Evolutionary conservation across 1,284 basidiomycete genomes (phyloP).

Genomic region (Ceratobasidium sp.): DNA sequence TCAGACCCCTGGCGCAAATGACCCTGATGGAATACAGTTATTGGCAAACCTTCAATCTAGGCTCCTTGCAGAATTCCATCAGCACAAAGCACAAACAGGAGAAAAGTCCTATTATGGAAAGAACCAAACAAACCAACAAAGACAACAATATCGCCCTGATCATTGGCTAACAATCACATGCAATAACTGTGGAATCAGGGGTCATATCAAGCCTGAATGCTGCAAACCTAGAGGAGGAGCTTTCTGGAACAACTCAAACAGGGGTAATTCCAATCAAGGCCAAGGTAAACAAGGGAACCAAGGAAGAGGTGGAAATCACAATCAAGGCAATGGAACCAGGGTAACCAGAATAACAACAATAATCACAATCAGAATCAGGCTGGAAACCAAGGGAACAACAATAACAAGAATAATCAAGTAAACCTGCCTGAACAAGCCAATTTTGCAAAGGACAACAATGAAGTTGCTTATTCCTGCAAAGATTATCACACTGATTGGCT

Average conservation of each 20-base stretch:
- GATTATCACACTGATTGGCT: too few species aligned
- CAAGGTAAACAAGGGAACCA: too few species aligned
- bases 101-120: not conserved
- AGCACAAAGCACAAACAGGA: not conserved
- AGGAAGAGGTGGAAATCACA: too few species aligned
- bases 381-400: not conserved
- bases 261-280: too few species aligned
- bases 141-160: not conserved
- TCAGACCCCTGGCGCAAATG: not conserved
- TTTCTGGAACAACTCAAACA: not conserved
- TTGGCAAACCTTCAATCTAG: not conserved
- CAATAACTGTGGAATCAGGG: constrained; percentile 4
- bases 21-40: not conserved
- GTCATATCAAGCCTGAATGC: constrained; percentile 11
- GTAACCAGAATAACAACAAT: constrained; percentile 1
- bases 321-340: not conserved
- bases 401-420: too few species aligned
- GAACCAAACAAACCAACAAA: not conserved
- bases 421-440: not conserved
- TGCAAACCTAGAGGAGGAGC: constrained; percentile 1
- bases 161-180: constrained; percentile 15
- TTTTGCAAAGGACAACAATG: too few species aligned
- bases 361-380: not conserved
- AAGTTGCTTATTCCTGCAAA: too few species aligned
- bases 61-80: not conserved